Evolutionary conservation across 345 rosid species (phyloP).

Genomic region (Eucalyptus erythrocorys): DNA sequence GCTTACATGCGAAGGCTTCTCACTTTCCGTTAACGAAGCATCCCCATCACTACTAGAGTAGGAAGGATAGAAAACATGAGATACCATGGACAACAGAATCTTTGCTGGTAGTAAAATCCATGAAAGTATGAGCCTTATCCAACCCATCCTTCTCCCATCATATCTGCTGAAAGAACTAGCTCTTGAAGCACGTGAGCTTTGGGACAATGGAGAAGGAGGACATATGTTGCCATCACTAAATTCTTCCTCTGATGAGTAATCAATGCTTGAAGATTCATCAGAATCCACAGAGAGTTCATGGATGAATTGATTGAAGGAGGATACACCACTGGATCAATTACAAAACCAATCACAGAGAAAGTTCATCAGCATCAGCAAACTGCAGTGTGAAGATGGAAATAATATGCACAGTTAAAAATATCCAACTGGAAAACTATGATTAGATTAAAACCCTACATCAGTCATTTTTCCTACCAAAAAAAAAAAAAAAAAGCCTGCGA

Average conservation of each 20-base stretch:
- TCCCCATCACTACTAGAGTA: conserved; percentile 12
- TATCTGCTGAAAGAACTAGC: conserved; percentile 20
- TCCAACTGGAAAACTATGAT: not conserved
- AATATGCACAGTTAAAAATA: not conserved
- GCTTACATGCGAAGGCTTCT: conserved; percentile 14
- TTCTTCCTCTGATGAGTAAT: conserved; percentile 76
- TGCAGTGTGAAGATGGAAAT: not conserved
- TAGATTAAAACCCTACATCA: not conserved
- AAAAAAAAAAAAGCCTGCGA: not conserved
- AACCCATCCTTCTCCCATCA: conserved; percentile 32
- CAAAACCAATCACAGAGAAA: not conserved
- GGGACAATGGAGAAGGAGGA: conserved; percentile 73
- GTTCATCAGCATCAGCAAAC: not conserved
- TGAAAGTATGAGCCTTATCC: conserved; percentile 42
- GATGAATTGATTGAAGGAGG: conserved; percentile 88
- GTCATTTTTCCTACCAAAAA: not conserved
- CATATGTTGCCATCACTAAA: conserved; percentile 28
- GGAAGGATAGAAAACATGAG: conserved; percentile 21
- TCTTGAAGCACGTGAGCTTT: conserved; percentile 51
- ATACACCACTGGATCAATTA: conserved; percentile 55
- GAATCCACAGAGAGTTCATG: conserved; percentile 82
- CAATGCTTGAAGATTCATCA: conserved; percentile 53
- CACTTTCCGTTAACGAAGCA: conserved; percentile 7
- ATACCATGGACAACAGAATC: conserved; percentile 41
- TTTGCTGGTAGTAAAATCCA: conserved; percentile 57